These are phyloP conservation scores for Nakaseomyces sp. DNA, from an alignment of 1,139 yeast genomes.

Conservation along the genomic window DNA sequence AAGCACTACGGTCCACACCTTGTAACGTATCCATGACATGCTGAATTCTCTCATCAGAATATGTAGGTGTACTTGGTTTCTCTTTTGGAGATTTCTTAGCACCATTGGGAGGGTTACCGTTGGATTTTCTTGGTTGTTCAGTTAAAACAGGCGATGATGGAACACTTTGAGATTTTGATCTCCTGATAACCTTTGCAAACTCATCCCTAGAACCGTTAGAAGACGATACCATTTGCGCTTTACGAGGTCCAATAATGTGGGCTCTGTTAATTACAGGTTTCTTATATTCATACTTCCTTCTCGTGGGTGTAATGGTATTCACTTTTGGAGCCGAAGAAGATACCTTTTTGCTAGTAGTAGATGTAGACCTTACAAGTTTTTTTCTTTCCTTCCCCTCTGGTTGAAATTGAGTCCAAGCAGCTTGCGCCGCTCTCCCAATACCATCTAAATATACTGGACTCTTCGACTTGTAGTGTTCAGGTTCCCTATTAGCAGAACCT, in stretches of 20 bases:
- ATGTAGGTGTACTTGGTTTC: background rate
- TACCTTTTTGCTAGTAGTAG: background rate
- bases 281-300: slow-evolving; percentile 16
- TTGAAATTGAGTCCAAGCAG: slow-evolving; percentile 16
- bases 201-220: slow-evolving; percentile 5
- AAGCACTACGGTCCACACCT: slow-evolving; percentile 40
- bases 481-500: slow-evolving; percentile 6
- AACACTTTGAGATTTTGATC: slow-evolving; percentile 4
- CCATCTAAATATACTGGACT: slow-evolving; percentile 13
- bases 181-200: background rate
- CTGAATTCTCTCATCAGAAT: slow-evolving; percentile 7
- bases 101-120: background rate
- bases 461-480: background rate
- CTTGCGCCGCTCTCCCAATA: slow-evolving; percentile 17
- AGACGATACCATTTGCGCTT: background rate
- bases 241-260: slow-evolving; percentile 14
- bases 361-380: background rate
- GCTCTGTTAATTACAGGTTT: slow-evolving; percentile 22
- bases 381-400: slow-evolving; percentile 6
- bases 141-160: slow-evolving; percentile 7
- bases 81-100: slow-evolving; percentile 3
- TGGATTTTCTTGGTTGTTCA: background rate
- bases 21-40: slow-evolving; percentile 17
- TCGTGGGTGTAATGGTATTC: background rate
- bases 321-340: background rate